Evolutionary conservation across 345 rosid species (phyloP), one percentile per base, ranked within the genome.

Genomic region (Lenwebbia sp.): DNA sequence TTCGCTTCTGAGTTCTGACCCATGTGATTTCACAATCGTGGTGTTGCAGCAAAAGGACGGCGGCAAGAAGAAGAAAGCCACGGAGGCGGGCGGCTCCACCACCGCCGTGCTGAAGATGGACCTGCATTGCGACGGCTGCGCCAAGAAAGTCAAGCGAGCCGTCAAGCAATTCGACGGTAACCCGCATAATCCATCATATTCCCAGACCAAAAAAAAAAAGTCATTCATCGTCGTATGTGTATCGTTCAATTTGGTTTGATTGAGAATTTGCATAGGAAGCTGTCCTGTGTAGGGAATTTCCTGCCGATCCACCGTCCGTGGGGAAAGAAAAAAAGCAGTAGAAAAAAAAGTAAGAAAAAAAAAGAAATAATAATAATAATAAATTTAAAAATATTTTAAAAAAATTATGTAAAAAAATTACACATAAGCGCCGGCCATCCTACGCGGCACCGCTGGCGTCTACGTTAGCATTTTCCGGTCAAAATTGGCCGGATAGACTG

Each of bases 61-160:
- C 75, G 98, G 85, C 11, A 92, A 90, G 85, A 92, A 52, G 54
- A 52, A 52, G 54, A 13, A 52, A 13, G 17, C 54, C 1, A 4
- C 6, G 17, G 54, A 52, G 54, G 54, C 17, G 1, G 5, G 54
- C 6, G 17, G 17, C 54, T 52, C 54, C 17, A 44, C 21, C 44
- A 70, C 81, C 81, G 3, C 30, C 44, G 44, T 70, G 40, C 81
- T 70, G 19, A 9, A 70, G 81, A 70, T 70, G 81, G 30, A 70
- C 44, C 12, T 70, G 81, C 44, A 70, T 40, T 70, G 78, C 19
- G 78, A 13, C 11, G 14, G 78, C 78, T 70, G 41, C 14, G 78
- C 44, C 78, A 70, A 70, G 30, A 70, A 70, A 40, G 78, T 70
- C 78, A 70, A 70, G 41, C 44, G 78, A 21, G 11, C 40, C 33